Conservation (phyloP, 768 basidiomycete species). For the Exsudoporus frostii region DNA sequence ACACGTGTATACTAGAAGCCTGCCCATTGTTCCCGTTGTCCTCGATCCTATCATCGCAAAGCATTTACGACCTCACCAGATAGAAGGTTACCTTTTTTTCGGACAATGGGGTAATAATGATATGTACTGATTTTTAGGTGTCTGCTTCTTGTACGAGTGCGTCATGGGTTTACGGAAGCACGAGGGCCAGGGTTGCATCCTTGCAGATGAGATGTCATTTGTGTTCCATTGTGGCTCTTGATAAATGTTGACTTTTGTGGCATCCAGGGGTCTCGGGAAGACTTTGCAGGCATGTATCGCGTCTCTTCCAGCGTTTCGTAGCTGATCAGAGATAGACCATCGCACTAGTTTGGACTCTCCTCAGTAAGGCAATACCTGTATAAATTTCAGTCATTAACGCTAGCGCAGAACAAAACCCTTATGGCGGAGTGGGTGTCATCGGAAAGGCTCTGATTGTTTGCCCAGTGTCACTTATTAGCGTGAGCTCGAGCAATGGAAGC, state of each 20-base stretch:
- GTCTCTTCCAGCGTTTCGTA: neutral
- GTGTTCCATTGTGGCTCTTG: neutral
- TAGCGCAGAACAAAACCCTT: slow-evolving; percentile 76
- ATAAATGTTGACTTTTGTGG: slow-evolving; percentile 10
- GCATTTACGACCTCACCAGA: slow-evolving; percentile 83
- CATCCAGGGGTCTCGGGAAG: slow-evolving; percentile 91
- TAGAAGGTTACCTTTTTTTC: slow-evolving; percentile 57
- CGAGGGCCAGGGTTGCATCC: slow-evolving; percentile 90
- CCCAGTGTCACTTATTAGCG: slow-evolving; percentile 86
- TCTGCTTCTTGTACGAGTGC: slow-evolving; percentile 91
- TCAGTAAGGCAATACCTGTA: slow-evolving; percentile 56
- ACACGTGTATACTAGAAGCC: slow-evolving; percentile 40
- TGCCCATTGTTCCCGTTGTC: slow-evolving; percentile 76
- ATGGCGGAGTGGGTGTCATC: slow-evolving; percentile 52
- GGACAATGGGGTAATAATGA: neutral
- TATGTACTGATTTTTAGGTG: slow-evolving; percentile 40
- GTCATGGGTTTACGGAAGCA: slow-evolving; percentile 92
- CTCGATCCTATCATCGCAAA: slow-evolving; percentile 81
- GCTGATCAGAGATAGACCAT: slow-evolving; percentile 55
- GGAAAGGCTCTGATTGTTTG: slow-evolving; percentile 91
- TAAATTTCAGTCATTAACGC: neutral
- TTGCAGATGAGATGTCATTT: slow-evolving; percentile 91
- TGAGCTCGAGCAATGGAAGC: slow-evolving; percentile 34
- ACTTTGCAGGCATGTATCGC: slow-evolving; percentile 62
- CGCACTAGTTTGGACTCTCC: slow-evolving; percentile 85